Evolutionary conservation across 371 early-diverging fungal genomes (phyloP).

Genomic region (Rhizopus stolonifer): DNA sequence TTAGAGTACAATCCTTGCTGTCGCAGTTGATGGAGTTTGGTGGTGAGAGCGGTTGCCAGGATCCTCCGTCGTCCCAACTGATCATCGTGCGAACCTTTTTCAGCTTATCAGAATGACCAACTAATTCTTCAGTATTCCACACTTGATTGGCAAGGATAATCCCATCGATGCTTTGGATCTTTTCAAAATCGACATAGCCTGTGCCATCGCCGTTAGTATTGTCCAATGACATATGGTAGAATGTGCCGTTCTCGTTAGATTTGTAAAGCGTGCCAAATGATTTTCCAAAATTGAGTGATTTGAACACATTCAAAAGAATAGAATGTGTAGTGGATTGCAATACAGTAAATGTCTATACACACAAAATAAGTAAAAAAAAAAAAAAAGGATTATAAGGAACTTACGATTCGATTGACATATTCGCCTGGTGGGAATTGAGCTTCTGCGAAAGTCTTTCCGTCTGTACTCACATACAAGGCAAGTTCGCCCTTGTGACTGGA

Average conservation of each 20-base stretch:
- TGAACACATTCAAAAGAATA: conserved; percentile 76
- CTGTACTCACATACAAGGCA: conserved; percentile 65
- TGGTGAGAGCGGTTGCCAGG: conserved; percentile 69
- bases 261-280: conserved; percentile 85
- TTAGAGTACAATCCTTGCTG: conserved; percentile 61
- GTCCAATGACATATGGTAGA: conserved; percentile 69
- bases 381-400: too few species aligned
- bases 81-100: conserved; percentile 77
- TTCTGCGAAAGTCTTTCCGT: conserved; percentile 69
- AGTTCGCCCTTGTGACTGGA: conserved; percentile 52
- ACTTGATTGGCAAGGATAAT: conserved; percentile 89
- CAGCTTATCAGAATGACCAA: conserved; percentile 40
- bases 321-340: conserved; percentile 74
- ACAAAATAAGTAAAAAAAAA: neutral
- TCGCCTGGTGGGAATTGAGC: conserved; percentile 79
- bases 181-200: conserved; percentile 89
- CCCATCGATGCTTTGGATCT: conserved; percentile 81
- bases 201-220: conserved; percentile 74
- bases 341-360: conserved; percentile 63
- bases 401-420: conserved; percentile 48
- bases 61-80: conserved; percentile 84
- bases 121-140: conserved; percentile 64
- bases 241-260: conserved; percentile 80
- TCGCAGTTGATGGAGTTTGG: conserved; percentile 61
- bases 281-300: conserved; percentile 40